Conservation (phyloP, 2,329 filamentous ascomycete species). For the Verticillium isaacii region DNA sequence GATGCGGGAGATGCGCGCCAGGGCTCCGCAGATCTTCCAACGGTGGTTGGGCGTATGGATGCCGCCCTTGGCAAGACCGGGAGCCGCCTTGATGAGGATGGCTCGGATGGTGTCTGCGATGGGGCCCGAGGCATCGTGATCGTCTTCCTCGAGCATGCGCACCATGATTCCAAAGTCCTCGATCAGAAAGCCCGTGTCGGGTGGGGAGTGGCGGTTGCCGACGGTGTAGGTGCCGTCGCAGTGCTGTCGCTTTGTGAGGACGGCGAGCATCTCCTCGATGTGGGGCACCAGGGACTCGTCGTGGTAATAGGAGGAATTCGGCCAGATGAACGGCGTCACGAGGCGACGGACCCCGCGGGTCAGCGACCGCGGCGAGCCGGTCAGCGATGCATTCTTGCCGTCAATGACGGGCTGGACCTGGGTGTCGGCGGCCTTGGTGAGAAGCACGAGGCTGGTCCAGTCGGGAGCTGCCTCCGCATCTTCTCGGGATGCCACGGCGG, state of each 20-base stretch:
- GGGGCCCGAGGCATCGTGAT: constrained; percentile 6
- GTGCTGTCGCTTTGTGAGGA: constrained; percentile 9
- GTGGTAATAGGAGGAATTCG: constrained; percentile 12
- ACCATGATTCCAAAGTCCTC: constrained; percentile 16
- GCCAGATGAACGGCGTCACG: constrained; percentile 14
- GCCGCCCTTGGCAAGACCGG: constrained; percentile 11
- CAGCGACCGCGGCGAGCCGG: constrained; percentile 10
- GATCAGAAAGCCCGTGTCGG: constrained; percentile 15
- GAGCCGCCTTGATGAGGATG: constrained; percentile 13
- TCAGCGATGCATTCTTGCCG: constrained; percentile 6
- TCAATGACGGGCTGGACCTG: constrained; percentile 9
- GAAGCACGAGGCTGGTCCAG: constrained; percentile 1
- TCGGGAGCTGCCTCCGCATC: constrained; percentile 1
- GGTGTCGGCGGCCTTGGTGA: constrained; percentile 12
- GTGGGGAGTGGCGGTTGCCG: constrained; percentile 15
- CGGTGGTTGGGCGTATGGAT: constrained; percentile 15
- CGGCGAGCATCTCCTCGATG: constrained; percentile 14
- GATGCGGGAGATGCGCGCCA: constrained; percentile 13
- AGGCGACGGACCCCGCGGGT: constrained; percentile 11
- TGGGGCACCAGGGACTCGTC: constrained; percentile 9
- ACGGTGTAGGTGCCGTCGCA: constrained; percentile 13
- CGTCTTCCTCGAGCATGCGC: constrained; percentile 12
- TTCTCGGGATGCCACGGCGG: not conserved
- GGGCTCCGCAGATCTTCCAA: constrained; percentile 14
- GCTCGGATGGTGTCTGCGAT: constrained; percentile 10